A percentile compares a stretch with the other conserved stretches of the same genome.
These are phyloP conservation scores for Chamaecrista fasciculata DNA, from an alignment of 306 rosid genomes.

Conservation along the genomic window DNA sequence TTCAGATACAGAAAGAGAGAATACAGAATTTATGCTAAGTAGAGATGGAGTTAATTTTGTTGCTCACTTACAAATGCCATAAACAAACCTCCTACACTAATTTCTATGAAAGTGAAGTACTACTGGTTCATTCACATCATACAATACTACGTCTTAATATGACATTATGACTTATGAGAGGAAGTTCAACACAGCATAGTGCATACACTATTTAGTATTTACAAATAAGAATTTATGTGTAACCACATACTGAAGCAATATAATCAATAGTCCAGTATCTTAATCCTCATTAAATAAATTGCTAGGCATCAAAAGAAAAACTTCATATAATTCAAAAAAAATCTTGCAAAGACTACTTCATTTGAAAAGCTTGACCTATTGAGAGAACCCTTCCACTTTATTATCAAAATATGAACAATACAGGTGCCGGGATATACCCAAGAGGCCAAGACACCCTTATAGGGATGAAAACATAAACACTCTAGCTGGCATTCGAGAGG, in stretches of 20 bases:
- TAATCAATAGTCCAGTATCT: neutral
- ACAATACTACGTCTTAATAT: neutral
- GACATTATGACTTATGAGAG: neutral
- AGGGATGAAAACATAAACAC: too few species aligned
- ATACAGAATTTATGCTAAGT: neutral
- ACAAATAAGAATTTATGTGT: neutral
- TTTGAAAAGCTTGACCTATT: neutral
- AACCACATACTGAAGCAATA: neutral
- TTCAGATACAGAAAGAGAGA: neutral
- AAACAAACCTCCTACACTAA: neutral
- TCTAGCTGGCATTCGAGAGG: too few species aligned
- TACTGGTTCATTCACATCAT: neutral
- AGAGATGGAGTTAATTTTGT: neutral
- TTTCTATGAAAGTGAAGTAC: neutral
- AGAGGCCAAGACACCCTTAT: too few species aligned
- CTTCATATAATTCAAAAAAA: neutral
- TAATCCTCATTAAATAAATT: neutral
- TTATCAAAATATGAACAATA: too few species aligned
- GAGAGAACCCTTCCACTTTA: too few species aligned
- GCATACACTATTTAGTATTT: neutral
- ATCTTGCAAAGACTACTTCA: neutral
- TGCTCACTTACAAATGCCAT: neutral
- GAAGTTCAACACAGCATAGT: slow-evolving; percentile 4
- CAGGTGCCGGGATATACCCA: too few species aligned
- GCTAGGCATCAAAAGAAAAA: slow-evolving; percentile 8